Evolutionary conservation across 2,329 filamentous ascomycete species (phyloP), one percentile per base, ranked within the genome.

Genomic region (Aspergillus piperis): DNA sequence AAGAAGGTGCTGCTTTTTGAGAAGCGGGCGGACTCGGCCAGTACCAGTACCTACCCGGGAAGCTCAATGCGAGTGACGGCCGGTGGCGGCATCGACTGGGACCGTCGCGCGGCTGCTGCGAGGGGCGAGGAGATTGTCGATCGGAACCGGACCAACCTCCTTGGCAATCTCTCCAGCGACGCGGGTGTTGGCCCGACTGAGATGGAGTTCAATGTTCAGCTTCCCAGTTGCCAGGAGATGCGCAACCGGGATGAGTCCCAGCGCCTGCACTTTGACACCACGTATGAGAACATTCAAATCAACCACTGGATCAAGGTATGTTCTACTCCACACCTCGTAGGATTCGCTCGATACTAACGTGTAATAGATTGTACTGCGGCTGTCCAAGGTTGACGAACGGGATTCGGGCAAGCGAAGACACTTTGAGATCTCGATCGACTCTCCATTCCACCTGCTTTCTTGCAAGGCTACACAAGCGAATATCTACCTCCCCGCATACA

Each of bases 401-500:
- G 90, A 96, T 69, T 88, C 92, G 0, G 82, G 81, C 1, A 93
- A 93, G 71, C 86, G 92, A 64, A 86, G 92, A 36, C 93, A 96
- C 73, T 97, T 96, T 67, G 93, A 97, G 75, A 96, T 96, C 69
- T 96, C 92, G 66, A 97, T 97, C 68, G 93, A 97, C 77, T 96
- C 92, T 1, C 93, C 93, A 0, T 94, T 97, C 73, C 94, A 94
- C 63, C 91, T 96, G 49, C 88, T 96, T 51, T 94, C 93, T 63
- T 97, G 93, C 79, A 90, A 90, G 63, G 92, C 93, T n/a, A 96
- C 92, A 0, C 90, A 95, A 73, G 89, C 91, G 53, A 96, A 96
- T 75, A 96, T 90, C 25, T 87, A 88, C 11, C 83, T 96, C 10
- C 93, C 93, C 0, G 90, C 90, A 15, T 97, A 97, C 74, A 87